phyloP scores from a whole-genome alignment of 2,329 filamentous ascomycete genomes.

The Beauveria medogensis region DNA sequence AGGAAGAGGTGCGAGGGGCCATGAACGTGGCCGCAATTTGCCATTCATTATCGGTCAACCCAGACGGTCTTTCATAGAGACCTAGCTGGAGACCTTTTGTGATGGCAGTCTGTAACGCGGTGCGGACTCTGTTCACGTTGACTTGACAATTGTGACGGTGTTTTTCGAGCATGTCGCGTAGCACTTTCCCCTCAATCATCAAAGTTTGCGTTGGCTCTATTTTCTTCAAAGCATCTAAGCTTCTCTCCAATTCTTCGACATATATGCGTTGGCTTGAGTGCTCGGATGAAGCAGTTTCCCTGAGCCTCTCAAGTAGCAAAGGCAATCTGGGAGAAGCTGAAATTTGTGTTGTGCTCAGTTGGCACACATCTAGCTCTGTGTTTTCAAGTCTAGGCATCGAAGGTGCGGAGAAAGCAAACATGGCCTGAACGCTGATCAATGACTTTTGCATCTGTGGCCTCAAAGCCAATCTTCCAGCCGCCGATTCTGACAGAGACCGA shows the following conservation, averaged over 20 bases:
- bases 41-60: not conserved
- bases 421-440: not conserved
- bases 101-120: not conserved
- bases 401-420: not conserved
- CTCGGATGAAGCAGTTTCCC: not conserved
- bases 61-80: not conserved
- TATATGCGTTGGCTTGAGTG: not conserved
- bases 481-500: not conserved
- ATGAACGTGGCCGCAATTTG: not conserved
- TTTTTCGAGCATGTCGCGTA: not conserved
- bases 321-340: not conserved
- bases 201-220: not conserved
- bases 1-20: not conserved
- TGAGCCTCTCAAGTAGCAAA: not conserved
- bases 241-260: not conserved
- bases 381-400: not conserved
- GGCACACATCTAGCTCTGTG: not conserved
- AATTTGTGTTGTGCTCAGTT: not conserved
- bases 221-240: not conserved
- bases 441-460: not conserved
- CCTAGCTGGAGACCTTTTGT: not conserved
- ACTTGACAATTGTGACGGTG: not conserved
- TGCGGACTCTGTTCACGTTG: not conserved
- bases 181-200: not conserved
- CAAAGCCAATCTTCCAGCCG: too few species aligned